Evolutionary conservation across 768 basidiomycete species (phyloP).

Genomic region (Pleurotus sapidus): DNA sequence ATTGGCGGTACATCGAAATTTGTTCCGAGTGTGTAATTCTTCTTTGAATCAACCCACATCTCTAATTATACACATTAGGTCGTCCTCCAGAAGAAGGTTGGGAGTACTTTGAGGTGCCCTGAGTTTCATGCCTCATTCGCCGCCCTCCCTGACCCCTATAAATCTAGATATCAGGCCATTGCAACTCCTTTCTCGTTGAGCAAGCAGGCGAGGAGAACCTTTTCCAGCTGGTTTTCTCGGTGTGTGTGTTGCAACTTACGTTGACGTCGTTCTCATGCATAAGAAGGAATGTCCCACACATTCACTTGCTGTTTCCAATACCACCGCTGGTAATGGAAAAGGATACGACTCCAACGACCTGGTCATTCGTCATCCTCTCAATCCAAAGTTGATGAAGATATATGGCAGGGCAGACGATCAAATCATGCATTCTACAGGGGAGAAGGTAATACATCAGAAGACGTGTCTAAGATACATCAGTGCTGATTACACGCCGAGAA

Average conservation of each 20-base stretch:
- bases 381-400: slow-evolving; percentile 30
- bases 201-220: slow-evolving; percentile 8
- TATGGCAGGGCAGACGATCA: slow-evolving; percentile 44
- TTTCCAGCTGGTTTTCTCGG: slow-evolving; percentile 10
- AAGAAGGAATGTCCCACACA: slow-evolving; percentile 12
- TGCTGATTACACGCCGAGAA: not conserved
- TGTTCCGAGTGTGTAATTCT: slow-evolving; percentile 3
- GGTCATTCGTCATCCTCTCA: slow-evolving; percentile 35
- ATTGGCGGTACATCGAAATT: slow-evolving; percentile 10
- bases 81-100: slow-evolving; percentile 9
- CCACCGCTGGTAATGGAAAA: slow-evolving; percentile 21
- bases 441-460: slow-evolving; percentile 25
- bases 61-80: not conserved
- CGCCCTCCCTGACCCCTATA: too few relatives aligned
- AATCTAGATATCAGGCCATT: slow-evolving; percentile 14
- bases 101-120: slow-evolving; percentile 13
- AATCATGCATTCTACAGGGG: slow-evolving; percentile 38
- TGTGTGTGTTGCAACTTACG: not conserved
- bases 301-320: slow-evolving; percentile 28
- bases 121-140: too few relatives aligned
- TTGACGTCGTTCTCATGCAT: not conserved
- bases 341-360: slow-evolving; percentile 40
- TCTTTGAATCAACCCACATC: too few relatives aligned
- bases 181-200: slow-evolving; percentile 9
- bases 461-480: too few relatives aligned